A percentile compares a stretch with the other conserved stretches of the same genome.
These are phyloP conservation scores for Leishmania amazonensis DNA, from an alignment of 208 protist species.

Conservation along the genomic window DNA sequence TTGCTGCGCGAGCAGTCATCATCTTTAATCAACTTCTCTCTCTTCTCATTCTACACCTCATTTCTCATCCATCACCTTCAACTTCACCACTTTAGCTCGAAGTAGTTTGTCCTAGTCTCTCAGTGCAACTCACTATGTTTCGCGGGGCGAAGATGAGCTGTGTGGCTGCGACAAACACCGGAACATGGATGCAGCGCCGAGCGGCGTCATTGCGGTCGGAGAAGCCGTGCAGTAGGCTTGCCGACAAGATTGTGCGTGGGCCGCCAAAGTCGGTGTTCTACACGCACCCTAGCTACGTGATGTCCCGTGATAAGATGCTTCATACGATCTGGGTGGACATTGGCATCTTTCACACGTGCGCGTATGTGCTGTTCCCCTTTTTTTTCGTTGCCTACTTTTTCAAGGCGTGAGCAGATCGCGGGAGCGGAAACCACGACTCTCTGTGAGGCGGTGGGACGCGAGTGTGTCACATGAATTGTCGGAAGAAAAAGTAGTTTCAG, in stretches of 20 bases:
- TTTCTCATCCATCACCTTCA: conserved; percentile 1
- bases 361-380: conserved; percentile 75
- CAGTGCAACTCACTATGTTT: conserved; percentile 27
- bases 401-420: conserved; percentile 63
- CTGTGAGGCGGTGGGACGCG: background rate
- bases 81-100: background rate
- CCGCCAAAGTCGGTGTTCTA: conserved; percentile 65
- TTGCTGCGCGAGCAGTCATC: background rate
- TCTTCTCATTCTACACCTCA: background rate
- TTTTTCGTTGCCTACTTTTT: conserved; percentile 88
- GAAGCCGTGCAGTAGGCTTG: conserved; percentile 79
- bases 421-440: background rate
- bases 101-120: background rate
- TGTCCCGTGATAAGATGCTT: conserved; percentile 91
- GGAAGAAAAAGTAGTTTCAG: background rate
- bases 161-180: conserved; percentile 10
- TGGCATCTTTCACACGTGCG: conserved; percentile 73
- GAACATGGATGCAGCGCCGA: conserved; percentile 38
- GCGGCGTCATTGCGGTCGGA: conserved; percentile 77
- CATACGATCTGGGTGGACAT: conserved; percentile 90
- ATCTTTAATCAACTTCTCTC: conserved; percentile 10
- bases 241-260: conserved; percentile 88
- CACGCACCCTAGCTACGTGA: conserved; percentile 87
- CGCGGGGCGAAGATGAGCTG: conserved; percentile 29
- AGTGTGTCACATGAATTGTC: background rate